Conservation (phyloP, 345 rosid genomes). For the Laguncularia racemosa region DNA sequence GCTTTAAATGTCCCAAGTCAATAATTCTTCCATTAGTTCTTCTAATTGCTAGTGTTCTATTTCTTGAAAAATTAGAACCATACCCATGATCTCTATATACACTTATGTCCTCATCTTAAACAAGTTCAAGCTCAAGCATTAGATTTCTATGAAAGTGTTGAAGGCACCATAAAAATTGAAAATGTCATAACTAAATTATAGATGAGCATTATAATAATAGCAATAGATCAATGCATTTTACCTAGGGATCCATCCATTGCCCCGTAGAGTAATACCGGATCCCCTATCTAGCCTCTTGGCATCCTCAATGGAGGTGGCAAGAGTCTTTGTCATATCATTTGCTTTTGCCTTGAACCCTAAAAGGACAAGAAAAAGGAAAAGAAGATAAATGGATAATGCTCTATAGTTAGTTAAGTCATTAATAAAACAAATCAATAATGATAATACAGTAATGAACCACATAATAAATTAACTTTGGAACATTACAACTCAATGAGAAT, state of each 20-base stretch:
- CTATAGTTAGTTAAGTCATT: conserved; percentile 1
- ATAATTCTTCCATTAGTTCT: conserved; percentile 42
- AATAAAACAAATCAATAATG: neutral
- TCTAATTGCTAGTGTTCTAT: conserved; percentile 40
- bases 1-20: conserved; percentile 53
- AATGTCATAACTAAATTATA: conserved; percentile 9
- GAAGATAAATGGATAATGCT: neutral
- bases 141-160: conserved; percentile 51
- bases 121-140: conserved; percentile 29
- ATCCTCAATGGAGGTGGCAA: conserved; percentile 32
- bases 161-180: conserved; percentile 22
- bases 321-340: conserved; percentile 27
- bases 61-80: conserved; percentile 52
- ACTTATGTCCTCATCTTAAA: conserved; percentile 44
- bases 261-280: conserved; percentile 28
- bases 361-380: conserved; percentile 2
- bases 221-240: conserved; percentile 21
- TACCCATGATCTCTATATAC: conserved; percentile 52
- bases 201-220: conserved; percentile 4
- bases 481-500: too few species aligned
- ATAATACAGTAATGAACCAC: too few species aligned
- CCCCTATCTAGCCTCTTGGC: conserved; percentile 47
- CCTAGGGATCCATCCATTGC: conserved; percentile 48
- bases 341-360: conserved; percentile 36
- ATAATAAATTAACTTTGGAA: too few species aligned